Base-by-base conservation (phyloP, 169 alveolate genomes). In the Pseudocohnilembus persalinus region DNA sequence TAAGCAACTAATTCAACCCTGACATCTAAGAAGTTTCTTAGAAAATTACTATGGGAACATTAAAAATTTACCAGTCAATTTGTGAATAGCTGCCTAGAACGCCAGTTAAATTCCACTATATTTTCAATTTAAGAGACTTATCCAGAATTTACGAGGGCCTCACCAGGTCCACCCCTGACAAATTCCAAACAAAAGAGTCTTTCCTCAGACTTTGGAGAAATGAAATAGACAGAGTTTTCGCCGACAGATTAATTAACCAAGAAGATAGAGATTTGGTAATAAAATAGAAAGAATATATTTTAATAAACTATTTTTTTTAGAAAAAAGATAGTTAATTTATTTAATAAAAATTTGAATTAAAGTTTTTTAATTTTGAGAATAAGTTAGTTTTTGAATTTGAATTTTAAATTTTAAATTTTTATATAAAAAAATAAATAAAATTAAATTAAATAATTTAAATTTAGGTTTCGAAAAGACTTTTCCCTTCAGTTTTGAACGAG, bases 41-140 rank as follows among this genome's bases (percentile, higher is more conserved):
- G 63, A 95, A 95, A 88, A 88, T 98, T 31, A 96, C 98, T 27
- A 86, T 94, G 31, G 98, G 97, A 11, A 96, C 99, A 0, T 89
- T 96, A 83, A 88, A 88, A 76, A 93, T 98, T 33, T 97, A 96
- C 88, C 93, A 94, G 76, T 82, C 88, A 30, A 95, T 97, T 73
- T 89, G 93, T 4, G 96, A 93, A 32, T 87, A 91, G 84, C 90
- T 97, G 28, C 97, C 98, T 24, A 94, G 98, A 85, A 96, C 98
- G 30, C 99, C 99, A 6, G 92, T 96, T 32, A 97, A 97, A 90
- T 97, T 96, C 97, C 99, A 97, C 93, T 98, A 98, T 92, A 96
- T 97, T 73, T 98, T 97, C 93, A 97, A 97, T 86, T 90, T 98
- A 78, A 95, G 99, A 81, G 99, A 98, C 88, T 88, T 98, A 64